These are phyloP conservation scores for Lactifluus subvellereus DNA, from an alignment of 768 basidiomycete genomes.

Conservation along the genomic window DNA sequence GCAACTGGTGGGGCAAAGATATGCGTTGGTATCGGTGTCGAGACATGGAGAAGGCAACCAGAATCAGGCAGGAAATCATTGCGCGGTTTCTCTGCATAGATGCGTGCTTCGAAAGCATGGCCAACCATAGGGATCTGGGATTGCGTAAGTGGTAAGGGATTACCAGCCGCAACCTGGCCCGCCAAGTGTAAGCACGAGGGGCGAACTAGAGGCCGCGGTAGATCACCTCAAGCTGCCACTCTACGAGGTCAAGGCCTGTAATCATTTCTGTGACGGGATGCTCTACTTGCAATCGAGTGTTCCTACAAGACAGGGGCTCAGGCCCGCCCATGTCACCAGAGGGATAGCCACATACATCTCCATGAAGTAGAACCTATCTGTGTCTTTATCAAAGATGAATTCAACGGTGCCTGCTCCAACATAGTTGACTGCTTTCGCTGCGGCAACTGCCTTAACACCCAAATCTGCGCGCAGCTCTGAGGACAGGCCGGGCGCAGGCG, in stretches of 20 bases:
- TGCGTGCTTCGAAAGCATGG: conserved; percentile 91
- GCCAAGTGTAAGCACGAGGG: conserved; percentile 1
- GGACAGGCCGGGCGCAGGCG: conserved; percentile 85
- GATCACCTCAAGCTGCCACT: conserved; percentile 84
- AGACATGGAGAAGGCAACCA: conserved; percentile 72
- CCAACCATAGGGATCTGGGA: conserved; percentile 78
- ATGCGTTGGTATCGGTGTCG: conserved; percentile 70
- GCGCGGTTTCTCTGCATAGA: conserved; percentile 92
- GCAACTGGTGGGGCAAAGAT: conserved; percentile 48
- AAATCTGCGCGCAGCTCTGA: conserved; percentile 74
- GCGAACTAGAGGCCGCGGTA: neutral
- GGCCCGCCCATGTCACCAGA: neutral
- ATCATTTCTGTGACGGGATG: conserved; percentile 96
- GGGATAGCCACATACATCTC: conserved; percentile 59
- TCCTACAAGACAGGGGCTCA: conserved; percentile 41
- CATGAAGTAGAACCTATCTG: conserved; percentile 87
- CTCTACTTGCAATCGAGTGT: conserved; percentile 80
- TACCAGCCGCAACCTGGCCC: conserved; percentile 76
- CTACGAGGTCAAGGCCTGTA: conserved; percentile 88
- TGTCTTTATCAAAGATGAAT: conserved; percentile 94
- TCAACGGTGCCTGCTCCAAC: conserved; percentile 93
- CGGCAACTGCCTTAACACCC: conserved; percentile 82
- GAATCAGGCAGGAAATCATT: conserved; percentile 93
- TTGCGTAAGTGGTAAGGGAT: conserved; percentile 74
- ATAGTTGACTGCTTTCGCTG: conserved; percentile 89